Base-by-base conservation (phyloP, 1,139 yeast genomes). In the Taphrina betulina region DNA sequence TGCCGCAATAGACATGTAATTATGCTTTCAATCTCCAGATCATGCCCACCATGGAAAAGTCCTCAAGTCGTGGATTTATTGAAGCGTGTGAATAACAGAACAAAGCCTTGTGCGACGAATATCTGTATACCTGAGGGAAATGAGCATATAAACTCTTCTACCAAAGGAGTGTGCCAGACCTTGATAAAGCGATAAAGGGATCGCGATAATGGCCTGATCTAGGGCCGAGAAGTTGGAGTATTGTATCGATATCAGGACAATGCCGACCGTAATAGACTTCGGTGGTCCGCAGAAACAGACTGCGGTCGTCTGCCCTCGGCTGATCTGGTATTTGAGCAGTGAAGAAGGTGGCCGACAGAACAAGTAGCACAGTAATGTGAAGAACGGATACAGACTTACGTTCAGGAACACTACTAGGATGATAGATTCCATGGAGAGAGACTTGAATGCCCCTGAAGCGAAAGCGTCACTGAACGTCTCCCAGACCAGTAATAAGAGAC, bases 241-340 rank as follows among this genome's bases (percentile, higher is more conserved):
- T 68, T 88, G 95, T 0, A 95, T 79, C 1, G 88, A 75, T 7
- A 85, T 75, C 57, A 88, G 74, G 1, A 95, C 85, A 1, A 88
- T 95, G 43, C 96, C 96, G 53, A 88, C 73, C 0, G 95, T 95
- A 0, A 95, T 95, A 0, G 95, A 87, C 67, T 88, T 88, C 2
- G 96, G 95, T 1, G 95, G 94, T 4, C 95, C 95, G 69, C 95
- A 87, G 58, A 87, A 77, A 83, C 88, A 78, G 46, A 88, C 76
- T 3, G 92, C 78, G 29, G 86, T 86, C 0, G 95, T 80, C 65
- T 88, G 95, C 57, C 72, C 70, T 63, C 83, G 78, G 62, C 76
- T 74, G 69, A 85, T 85, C 68, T 83, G 84, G 71, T 2, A 69
- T 61, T 48, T 64, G 63, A 5, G 61, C 40, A 23, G 58, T 40